These are phyloP conservation scores for Dalbergia cultrata DNA, from an alignment of 306 rosid genomes.

Conservation along the genomic window DNA sequence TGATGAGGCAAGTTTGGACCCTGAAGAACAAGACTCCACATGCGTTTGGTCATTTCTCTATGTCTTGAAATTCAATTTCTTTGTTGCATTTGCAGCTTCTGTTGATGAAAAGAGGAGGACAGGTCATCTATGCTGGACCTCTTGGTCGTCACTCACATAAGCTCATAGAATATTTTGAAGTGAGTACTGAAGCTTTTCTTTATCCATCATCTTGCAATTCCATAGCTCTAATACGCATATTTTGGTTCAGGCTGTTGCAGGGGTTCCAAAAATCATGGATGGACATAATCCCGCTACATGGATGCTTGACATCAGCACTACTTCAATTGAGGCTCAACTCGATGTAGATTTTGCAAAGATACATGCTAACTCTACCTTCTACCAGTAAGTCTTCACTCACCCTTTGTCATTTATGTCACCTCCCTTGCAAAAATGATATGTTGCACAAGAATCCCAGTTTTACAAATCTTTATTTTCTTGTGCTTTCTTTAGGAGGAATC, in stretches of 20 bases:
- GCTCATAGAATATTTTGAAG: conserved; percentile 48
- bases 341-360: conserved; percentile 68
- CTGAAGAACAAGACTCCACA: not conserved
- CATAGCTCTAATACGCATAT: conserved; percentile 8
- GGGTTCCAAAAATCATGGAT: conserved; percentile 66
- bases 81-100: conserved; percentile 47
- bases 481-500: conserved; percentile 58
- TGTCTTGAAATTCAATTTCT: not conserved
- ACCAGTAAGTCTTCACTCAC: conserved; percentile 49
- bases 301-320: conserved; percentile 73
- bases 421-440: not conserved
- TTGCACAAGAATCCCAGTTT: not conserved
- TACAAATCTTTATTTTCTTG: not conserved
- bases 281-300: conserved; percentile 85
- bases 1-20: conserved; percentile 47
- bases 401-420: not conserved
- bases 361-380: conserved; percentile 60
- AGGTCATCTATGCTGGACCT: conserved; percentile 61
- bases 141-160: conserved; percentile 58
- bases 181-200: conserved; percentile 22
- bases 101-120: conserved; percentile 66
- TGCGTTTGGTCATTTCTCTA: not conserved
- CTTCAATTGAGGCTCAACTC: conserved; percentile 60
- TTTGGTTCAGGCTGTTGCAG: conserved; percentile 56
- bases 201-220: not conserved